Percentiles rank a stretch among this genome's conserved stretches.
phyloP scores from a whole-genome alignment of 148 eudicot genomes.

The Fagopyrum tataricum region DNA sequence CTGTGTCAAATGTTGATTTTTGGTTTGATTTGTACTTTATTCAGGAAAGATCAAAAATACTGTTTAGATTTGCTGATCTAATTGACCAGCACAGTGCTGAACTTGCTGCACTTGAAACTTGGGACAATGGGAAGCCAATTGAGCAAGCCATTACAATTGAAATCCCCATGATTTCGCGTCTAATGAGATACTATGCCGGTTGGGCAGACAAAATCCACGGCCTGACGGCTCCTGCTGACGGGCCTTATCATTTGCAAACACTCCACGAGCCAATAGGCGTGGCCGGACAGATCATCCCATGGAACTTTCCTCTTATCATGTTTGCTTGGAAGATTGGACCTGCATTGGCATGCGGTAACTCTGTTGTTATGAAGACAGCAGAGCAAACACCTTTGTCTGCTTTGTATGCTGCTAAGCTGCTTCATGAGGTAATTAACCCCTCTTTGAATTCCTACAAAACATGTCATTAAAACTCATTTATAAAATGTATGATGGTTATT shows the following conservation, averaged over 20 bases:
- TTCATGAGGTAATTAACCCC: constrained; percentile 40
- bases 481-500: background rate
- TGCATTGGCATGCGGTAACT: constrained; percentile 57
- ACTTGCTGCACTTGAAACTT: constrained; percentile 68
- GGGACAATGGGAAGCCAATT: constrained; percentile 66
- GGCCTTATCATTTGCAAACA: constrained; percentile 40
- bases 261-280: constrained; percentile 63
- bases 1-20: background rate
- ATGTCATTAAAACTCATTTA: background rate
- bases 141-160: constrained; percentile 53
- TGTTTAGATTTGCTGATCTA: constrained; percentile 62
- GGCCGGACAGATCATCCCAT: constrained; percentile 58
- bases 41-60: constrained; percentile 50
- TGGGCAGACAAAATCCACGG: constrained; percentile 76
- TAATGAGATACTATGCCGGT: constrained; percentile 62
- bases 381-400: constrained; percentile 65
- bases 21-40: background rate
- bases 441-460: background rate
- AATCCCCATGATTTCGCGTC: constrained; percentile 52
- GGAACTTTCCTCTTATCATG: constrained; percentile 70
- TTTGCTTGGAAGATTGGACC: constrained; percentile 65
- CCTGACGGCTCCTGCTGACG: constrained; percentile 54
- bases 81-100: constrained; percentile 64
- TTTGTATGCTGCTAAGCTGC: constrained; percentile 40
- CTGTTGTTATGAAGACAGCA: constrained; percentile 48